Evolutionary conservation across 1,284 basidiomycete species (phyloP), one percentile per base, ranked within the genome.

Genomic region (Rhodotorula glutinis): DNA sequence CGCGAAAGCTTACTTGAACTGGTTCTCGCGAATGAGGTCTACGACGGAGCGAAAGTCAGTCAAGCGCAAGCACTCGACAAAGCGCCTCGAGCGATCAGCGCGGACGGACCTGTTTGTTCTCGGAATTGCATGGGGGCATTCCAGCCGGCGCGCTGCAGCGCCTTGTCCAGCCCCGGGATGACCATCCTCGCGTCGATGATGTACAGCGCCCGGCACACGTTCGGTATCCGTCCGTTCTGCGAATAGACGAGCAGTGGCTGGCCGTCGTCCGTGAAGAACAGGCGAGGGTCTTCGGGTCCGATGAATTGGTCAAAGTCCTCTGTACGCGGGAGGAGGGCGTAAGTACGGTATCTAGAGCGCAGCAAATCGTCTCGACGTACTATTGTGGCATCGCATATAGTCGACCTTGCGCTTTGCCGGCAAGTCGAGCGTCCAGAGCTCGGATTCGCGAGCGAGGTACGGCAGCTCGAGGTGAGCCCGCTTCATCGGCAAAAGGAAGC

Each of bases 171-270:
- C 0, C 67, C 69, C 0, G 69, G 66, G 16, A 71, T 60, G 49
- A 69, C 67, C 29, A 71, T 49, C 33, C 69, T 41, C 11, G 69
- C 69, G 21, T 71, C 69, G n/a, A 71, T 69, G 29, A 71, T 47
- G 52, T 49, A 65, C 23, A 69, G 41, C 1, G 67, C 69, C 7
- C 69, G 57, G 33, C 69, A 71, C 14, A 71, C 46, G 27, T 62
- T 63, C n/a, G 69, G 67, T 13, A 54, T 54, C n/a, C 55, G 16
- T 2, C 69, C 67, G 16, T 67, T 69, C 51, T 71, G 69, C 10
- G 47, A 49, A 43, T 57, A 71, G 30, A 71, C 53, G 14, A 71
- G 10, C 25, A 71, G 38, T 0, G 69, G 69, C 25, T 65, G 63
- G 7, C 69, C 69, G 54, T 65, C 63, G 54, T 68, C 62, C 23